phyloP scores from a whole-genome alignment of 257 asterid species.

The Datura wrightii region DNA sequence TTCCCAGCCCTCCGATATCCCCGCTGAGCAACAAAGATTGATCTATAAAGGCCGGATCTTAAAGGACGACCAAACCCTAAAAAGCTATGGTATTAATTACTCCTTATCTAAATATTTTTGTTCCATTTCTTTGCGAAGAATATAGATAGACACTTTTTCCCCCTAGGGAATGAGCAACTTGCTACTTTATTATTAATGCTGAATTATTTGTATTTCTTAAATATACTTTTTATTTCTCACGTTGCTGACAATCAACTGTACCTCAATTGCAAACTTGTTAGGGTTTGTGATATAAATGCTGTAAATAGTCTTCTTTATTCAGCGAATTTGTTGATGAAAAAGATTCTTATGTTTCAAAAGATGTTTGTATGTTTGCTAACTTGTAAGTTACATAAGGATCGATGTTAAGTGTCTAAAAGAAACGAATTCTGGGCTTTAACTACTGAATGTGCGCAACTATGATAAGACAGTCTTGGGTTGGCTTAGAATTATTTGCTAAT shows the following conservation, averaged over 20 bases:
- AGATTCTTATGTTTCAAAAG: neutral
- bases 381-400: neutral
- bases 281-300: neutral
- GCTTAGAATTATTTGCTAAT: neutral
- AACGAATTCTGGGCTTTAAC: neutral
- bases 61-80: conserved; percentile 66
- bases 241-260: neutral
- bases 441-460: neutral
- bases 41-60: conserved; percentile 70
- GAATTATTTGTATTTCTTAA: neutral
- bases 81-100: conserved; percentile 53
- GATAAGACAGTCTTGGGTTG: neutral
- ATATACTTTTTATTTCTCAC: neutral
- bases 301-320: neutral
- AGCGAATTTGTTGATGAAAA: neutral
- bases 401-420: neutral
- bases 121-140: neutral
- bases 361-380: neutral
- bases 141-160: neutral
- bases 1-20: conserved; percentile 50
- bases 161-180: no score
- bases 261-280: neutral
- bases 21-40: conserved; percentile 56
- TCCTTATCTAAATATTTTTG: neutral
- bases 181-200: neutral